These are phyloP conservation scores for Diplocarpon rosae DNA, from an alignment of 2,329 filamentous ascomycete species.

Conservation along the genomic window DNA sequence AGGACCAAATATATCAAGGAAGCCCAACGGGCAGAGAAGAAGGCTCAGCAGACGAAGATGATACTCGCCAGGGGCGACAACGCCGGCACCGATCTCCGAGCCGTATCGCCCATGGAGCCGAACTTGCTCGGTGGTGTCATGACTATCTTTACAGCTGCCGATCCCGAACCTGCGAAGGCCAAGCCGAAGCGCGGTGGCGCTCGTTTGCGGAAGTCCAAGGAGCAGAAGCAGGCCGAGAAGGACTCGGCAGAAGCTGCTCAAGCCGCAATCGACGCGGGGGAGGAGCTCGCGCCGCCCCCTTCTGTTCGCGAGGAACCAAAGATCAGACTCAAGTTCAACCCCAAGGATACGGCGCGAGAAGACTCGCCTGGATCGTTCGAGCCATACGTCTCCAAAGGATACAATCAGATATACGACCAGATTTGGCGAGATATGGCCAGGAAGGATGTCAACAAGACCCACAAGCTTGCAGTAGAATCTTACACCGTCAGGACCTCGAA, in stretches of 20 bases:
- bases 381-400: constrained; percentile 74
- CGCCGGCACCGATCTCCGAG: constrained; percentile 52
- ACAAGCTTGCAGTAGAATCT: constrained; percentile 76
- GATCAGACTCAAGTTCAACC: constrained; percentile 49
- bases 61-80: constrained; percentile 79
- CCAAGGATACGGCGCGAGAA: constrained; percentile 30
- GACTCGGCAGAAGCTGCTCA: constrained; percentile 79
- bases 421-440: constrained; percentile 92
- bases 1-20: constrained; percentile 71
- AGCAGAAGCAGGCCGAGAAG: constrained; percentile 73
- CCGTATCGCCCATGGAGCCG: constrained; percentile 59
- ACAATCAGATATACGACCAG: constrained; percentile 94
- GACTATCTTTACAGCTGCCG: constrained; percentile 61
- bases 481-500: constrained; percentile 86
- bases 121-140: constrained; percentile 79
- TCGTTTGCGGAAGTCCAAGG: constrained; percentile 82
- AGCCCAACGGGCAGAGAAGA: constrained; percentile 83
- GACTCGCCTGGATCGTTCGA: constrained; percentile 31
- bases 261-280: constrained; percentile 67
- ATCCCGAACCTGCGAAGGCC: constrained; percentile 37
- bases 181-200: constrained; percentile 40
- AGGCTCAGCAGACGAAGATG: constrained; percentile 80
- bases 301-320: constrained; percentile 30
- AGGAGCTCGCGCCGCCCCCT: constrained; percentile 52
- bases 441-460: constrained; percentile 89